These are phyloP conservation scores for Vigna radiata DNA, from an alignment of 306 rosid species.

Conservation along the genomic window DNA sequence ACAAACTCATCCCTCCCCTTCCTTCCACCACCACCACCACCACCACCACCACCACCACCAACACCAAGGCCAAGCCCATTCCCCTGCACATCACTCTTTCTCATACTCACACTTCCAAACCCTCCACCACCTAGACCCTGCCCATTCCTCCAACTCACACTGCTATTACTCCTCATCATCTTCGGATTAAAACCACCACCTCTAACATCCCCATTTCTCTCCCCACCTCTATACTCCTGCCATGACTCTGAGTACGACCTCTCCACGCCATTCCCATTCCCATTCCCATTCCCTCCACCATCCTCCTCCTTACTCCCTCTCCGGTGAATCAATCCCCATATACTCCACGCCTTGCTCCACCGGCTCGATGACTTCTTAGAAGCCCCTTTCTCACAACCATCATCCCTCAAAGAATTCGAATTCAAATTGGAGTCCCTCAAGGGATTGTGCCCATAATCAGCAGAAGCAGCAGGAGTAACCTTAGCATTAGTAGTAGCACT, in stretches of 20 bases:
- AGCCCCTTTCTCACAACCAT: slow-evolving; percentile 71
- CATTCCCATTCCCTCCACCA: slow-evolving; percentile 63
- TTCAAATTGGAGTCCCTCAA: slow-evolving; percentile 73
- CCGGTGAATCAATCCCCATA: slow-evolving; percentile 82
- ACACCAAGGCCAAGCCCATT: slow-evolving; percentile 47
- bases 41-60: not conserved
- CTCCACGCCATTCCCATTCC: slow-evolving; percentile 75
- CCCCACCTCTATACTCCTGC: slow-evolving; percentile 73
- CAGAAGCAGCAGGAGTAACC: slow-evolving; percentile 70
- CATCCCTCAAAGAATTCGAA: slow-evolving; percentile 79
- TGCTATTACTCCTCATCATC: slow-evolving; percentile 79
- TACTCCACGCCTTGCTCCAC: slow-evolving; percentile 93
- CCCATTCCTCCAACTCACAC: slow-evolving; percentile 93
- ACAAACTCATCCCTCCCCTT: slow-evolving; percentile 80
- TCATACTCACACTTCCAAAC: slow-evolving; percentile 54
- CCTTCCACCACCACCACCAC: slow-evolving; percentile 34
- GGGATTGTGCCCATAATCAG: slow-evolving; percentile 52
- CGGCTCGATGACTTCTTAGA: slow-evolving; percentile 75
- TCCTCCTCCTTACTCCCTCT: slow-evolving; percentile 76
- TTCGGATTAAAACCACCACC: slow-evolving; percentile 67
- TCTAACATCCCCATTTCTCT: slow-evolving; percentile 63
- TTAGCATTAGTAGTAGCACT: slow-evolving; percentile 51
- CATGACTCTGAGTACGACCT: slow-evolving; percentile 90
- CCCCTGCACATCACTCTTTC: slow-evolving; percentile 70
- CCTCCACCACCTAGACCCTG: slow-evolving; percentile 42